Percentiles rank a stretch among this genome's conserved stretches.
Conservation (phyloP, 345 rosid species). For the Melastoma malabathricum region DNA sequence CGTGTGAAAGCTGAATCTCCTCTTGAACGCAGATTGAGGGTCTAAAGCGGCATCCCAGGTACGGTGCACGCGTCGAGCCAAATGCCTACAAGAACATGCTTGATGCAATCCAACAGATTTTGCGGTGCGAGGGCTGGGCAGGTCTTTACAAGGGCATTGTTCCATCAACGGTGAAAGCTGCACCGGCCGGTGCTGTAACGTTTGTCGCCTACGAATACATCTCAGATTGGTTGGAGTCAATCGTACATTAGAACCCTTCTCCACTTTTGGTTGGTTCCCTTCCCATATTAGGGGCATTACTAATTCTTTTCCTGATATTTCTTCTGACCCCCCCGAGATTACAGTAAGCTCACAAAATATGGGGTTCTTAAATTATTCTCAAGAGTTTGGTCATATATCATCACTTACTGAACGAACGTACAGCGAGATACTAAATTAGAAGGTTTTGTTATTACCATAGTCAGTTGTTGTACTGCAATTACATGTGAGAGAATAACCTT, state of each 20-base stretch:
- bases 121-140: conserved; percentile 59
- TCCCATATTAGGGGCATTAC: background rate
- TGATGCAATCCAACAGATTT: conserved; percentile 55
- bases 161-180: conserved; percentile 93
- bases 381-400: no score
- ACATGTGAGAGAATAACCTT: no score
- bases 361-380: no score
- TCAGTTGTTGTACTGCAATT: no score
- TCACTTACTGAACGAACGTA: no score
- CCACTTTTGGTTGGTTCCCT: conserved; percentile 22
- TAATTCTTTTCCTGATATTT: no score
- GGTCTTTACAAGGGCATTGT: conserved; percentile 92
- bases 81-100: conserved; percentile 66
- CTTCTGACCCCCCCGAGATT: no score
- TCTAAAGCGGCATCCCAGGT: conserved; percentile 68
- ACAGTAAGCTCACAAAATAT: no score
- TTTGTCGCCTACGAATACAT: conserved; percentile 69
- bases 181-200: conserved; percentile 97
- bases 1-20: background rate
- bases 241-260: no score
- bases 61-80: conserved; percentile 73
- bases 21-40: conserved; percentile 60
- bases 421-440: no score
- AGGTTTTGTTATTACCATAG: no score
- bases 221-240: conserved; percentile 81